phyloP scores from a whole-genome alignment of 2,329 filamentous ascomycete species.

The Pseudogymnoascus sp. region DNA sequence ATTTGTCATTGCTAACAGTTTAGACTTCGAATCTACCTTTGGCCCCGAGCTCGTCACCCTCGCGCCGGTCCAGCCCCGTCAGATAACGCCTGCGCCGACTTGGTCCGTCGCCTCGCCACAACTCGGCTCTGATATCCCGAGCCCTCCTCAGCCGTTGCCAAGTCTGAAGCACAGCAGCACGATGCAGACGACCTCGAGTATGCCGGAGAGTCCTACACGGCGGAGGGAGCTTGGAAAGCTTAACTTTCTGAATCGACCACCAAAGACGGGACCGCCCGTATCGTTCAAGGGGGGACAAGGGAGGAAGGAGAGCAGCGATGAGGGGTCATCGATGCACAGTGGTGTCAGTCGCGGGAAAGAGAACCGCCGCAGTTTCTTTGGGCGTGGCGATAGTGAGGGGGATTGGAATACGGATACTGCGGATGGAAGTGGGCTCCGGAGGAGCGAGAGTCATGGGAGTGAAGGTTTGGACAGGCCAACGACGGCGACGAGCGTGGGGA shows the following conservation, averaged over 20 bases:
- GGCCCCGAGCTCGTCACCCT: conserved; percentile 58
- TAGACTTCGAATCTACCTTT: conserved; percentile 55
- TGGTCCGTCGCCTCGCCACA: conserved; percentile 20
- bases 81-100: conserved; percentile 33
- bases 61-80: conserved; percentile 39
- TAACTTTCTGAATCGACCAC: not conserved
- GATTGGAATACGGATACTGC: conserved; percentile 9
- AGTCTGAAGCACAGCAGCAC: conserved; percentile 21
- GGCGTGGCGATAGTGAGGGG: conserved; percentile 7
- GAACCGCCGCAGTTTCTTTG: conserved; percentile 18
- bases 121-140: conserved; percentile 7
- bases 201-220: not conserved
- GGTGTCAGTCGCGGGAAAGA: conserved; percentile 14
- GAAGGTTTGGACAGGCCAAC: conserved; percentile 13
- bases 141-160: conserved; percentile 15
- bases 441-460: not conserved
- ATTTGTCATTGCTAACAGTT: conserved; percentile 14
- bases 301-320: conserved; percentile 12
- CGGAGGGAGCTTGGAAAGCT: not conserved
- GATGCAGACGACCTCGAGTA: conserved; percentile 13
- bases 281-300: not conserved
- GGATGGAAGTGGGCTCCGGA: not conserved
- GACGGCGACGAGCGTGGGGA: conserved; percentile 18
- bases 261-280: not conserved
- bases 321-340: conserved; percentile 2